Evolutionary conservation across 495 filamentous ascomycete genomes (phyloP), one percentile per base, ranked within the genome.

Genomic region (Diplogelasinospora grovesii): DNA sequence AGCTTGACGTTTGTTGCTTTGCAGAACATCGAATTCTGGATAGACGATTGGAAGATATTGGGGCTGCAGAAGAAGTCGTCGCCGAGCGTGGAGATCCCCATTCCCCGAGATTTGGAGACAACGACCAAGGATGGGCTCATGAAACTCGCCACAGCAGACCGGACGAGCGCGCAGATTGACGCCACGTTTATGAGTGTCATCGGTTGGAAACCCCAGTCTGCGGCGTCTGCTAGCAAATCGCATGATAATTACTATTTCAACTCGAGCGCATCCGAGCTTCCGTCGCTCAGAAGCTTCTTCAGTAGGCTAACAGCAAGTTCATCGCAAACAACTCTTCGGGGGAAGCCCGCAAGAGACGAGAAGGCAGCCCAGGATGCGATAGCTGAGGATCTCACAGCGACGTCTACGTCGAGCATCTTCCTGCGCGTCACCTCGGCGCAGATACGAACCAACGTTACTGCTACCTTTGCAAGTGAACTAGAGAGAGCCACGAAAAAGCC

Each of bases 401-500:
- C 68, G 21, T 78, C 75, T 8, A 81, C 69, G 5, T 86, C 85
- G 2, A 83, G 79, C 24, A 83, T 95, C 15, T 97, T 95, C 54
- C 70, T 99, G 19, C 76, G 89, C 36, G 81, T 93, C 24, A 93
- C 83, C 26, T 89, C 86, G 0, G 89, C 86, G 16, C 77, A 75
- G 27, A 79, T 95, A n/a, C 66, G 73, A 26, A 88, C 88, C 23
- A 81, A 73, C 16, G 74, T 94, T 1, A 64, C 69, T 31, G 56
- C 68, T 21, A 70, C 65, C 25, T 82, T 96, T 49, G 79, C 85
- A 8, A 70, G 77, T 11, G 93, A 99, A 57, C 73, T 97, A n/a
- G 89, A 97, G 67, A 73, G 93, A 23, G 90, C 93, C 16, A 97
- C 93, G 3, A 94, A 96, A 60, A 99, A 99, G 56, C 84, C 89